Evolutionary conservation across 257 asterid species (phyloP).

Genomic region (Nicotiana otophora): DNA sequence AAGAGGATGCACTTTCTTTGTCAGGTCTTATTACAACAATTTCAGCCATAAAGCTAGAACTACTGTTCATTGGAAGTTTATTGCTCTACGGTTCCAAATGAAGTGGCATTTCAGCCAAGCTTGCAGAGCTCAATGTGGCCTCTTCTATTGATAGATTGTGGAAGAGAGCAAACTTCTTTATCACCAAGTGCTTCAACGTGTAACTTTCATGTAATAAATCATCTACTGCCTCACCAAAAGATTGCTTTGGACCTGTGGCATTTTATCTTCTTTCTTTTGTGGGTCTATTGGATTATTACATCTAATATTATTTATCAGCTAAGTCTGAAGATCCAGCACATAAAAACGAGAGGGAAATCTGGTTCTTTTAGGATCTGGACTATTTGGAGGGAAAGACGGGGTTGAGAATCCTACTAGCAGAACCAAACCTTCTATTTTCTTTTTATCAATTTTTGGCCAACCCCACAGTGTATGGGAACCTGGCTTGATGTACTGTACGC

Average conservation of each 20-base stretch:
- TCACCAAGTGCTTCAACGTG: not conserved
- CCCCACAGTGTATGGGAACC: not conserved
- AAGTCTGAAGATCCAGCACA: not conserved
- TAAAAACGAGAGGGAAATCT: not conserved
- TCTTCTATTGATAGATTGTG: not conserved
- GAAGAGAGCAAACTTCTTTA: not conserved
- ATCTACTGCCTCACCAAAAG: not conserved
- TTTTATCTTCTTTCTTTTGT: not conserved
- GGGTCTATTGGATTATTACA: not conserved
- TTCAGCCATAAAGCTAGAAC: not conserved
- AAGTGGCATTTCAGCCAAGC: not conserved
- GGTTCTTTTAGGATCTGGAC: not conserved
- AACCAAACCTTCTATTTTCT: not conserved
- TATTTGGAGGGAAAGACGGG: not conserved
- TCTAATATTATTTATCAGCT: not conserved
- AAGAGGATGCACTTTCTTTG: not conserved
- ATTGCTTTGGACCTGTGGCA: not conserved
- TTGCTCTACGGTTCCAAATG: not conserved
- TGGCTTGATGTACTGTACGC: not conserved
- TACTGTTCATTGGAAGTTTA: not conserved
- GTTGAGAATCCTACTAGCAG: not conserved
- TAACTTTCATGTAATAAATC: not conserved
- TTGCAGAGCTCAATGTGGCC: not conserved
- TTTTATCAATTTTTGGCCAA: not conserved
- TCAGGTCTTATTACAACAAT: not conserved